These are phyloP conservation scores for Xerocomellus dryophilus DNA, from an alignment of 768 basidiomycete genomes.

Conservation along the genomic window DNA sequence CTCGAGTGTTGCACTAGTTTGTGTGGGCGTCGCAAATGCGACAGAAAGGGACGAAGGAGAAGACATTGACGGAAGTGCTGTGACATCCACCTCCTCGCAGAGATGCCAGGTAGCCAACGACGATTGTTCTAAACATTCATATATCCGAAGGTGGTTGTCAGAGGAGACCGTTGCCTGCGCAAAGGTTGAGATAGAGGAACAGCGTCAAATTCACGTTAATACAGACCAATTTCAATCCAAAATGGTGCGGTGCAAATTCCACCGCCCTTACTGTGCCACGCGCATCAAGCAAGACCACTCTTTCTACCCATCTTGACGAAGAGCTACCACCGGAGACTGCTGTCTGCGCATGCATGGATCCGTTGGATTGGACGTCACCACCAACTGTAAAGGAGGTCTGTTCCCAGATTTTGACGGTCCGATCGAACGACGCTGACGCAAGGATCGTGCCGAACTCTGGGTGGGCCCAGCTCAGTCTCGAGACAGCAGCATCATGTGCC, in stretches of 20 bases:
- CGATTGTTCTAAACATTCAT: constrained; percentile 82
- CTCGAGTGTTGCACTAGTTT: constrained; percentile 53
- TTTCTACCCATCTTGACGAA: constrained; percentile 64
- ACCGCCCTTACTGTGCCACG: constrained; percentile 82
- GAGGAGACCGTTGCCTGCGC: constrained; percentile 81
- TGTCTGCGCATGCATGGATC: constrained; percentile 14
- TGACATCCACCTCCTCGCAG: constrained; percentile 73
- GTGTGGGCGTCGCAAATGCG: constrained; percentile 70
- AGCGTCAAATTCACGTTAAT: background rate
- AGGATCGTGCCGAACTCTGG: constrained; percentile 88
- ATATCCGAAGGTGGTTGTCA: constrained; percentile 84
- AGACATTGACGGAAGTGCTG: constrained; percentile 44
- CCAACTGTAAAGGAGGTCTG: constrained; percentile 41
- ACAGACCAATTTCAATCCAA: constrained; percentile 84
- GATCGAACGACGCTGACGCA: constrained; percentile 85
- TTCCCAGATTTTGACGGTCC: constrained; percentile 93
- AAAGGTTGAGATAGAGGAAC: background rate
- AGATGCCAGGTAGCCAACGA: constrained; percentile 72
- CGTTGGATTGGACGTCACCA: constrained; percentile 26
- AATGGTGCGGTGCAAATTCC: constrained; percentile 84
- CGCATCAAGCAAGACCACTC: constrained; percentile 75
- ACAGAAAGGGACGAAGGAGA: constrained; percentile 49
- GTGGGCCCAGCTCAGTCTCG: constrained; percentile 85
- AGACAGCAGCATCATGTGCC: constrained; percentile 94
- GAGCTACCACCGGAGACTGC: constrained; percentile 20